These are phyloP conservation scores for Aureobasidium sp. DNA, from an alignment of 2,329 filamentous ascomycete genomes.

Conservation along the genomic window DNA sequence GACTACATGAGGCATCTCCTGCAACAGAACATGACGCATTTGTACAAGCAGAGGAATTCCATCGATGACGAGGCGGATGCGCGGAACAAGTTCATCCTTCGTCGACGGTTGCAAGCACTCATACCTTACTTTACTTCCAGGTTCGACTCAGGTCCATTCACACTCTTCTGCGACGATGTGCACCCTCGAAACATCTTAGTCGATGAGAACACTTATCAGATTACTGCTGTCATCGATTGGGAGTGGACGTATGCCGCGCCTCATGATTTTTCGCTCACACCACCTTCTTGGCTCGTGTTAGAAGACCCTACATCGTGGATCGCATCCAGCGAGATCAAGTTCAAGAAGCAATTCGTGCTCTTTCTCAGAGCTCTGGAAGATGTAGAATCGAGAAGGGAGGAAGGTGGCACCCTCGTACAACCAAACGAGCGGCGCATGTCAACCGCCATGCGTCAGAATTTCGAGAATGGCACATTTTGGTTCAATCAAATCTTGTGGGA, in stretches of 20 bases:
- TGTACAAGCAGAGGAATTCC: constrained; percentile 24
- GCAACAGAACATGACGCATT: constrained; percentile 23
- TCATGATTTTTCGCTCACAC: constrained; percentile 20
- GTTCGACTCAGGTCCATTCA: neutral
- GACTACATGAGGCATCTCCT: constrained; percentile 22
- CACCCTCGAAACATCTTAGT: constrained; percentile 22
- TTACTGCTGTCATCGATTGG: constrained; percentile 23
- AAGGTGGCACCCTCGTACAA: no score
- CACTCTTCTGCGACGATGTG: constrained; percentile 21
- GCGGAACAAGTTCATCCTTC: constrained; percentile 23
- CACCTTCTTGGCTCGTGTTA: constrained; percentile 17
- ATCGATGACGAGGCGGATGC: constrained; percentile 23
- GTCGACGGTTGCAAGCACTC: constrained; percentile 19
- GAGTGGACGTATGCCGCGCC: constrained; percentile 24
- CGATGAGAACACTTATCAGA: constrained; percentile 18
- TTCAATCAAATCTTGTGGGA: neutral
- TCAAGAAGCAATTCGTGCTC: neutral
- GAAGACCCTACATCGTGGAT: neutral
- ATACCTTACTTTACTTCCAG: constrained; percentile 19
- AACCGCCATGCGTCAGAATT: neutral
- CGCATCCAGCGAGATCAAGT: neutral
- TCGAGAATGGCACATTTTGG: neutral
- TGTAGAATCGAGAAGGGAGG: neutral
- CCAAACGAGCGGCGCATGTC: neutral
- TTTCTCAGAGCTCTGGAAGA: neutral